Conservation (phyloP, 2,329 filamentous ascomycete species). For the Trichoderma atroviride region DNA sequence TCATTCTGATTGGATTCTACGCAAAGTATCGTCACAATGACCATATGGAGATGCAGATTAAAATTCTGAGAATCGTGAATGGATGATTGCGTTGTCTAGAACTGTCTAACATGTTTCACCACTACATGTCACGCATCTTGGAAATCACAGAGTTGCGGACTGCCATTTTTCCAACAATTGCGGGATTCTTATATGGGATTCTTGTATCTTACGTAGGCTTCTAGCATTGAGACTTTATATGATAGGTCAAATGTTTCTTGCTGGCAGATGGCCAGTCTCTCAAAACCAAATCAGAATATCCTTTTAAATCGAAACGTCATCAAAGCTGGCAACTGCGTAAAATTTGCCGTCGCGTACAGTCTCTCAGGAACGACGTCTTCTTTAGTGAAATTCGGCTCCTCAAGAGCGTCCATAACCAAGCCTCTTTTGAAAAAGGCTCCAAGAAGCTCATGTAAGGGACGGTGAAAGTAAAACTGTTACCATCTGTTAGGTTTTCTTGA, state of each 20-base stretch:
- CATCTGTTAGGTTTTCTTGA: not conserved
- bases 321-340: slow-evolving; percentile 42
- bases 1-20: not conserved
- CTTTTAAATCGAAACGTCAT: slow-evolving; percentile 30
- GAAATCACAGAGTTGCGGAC: not conserved
- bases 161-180: not conserved
- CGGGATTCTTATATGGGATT: not conserved
- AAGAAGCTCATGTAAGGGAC: slow-evolving; percentile 50
- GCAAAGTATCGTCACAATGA: not conserved
- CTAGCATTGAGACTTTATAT: not conserved
- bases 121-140: not conserved
- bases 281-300: not conserved
- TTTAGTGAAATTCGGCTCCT: slow-evolving; percentile 50
- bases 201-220: not conserved
- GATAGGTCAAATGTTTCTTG: not conserved
- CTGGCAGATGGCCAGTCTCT: not conserved
- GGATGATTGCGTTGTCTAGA: not conserved
- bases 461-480: slow-evolving; percentile 46
- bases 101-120: not conserved
- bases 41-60: not conserved
- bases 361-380: slow-evolving; percentile 37
- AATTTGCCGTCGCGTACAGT: slow-evolving; percentile 44
- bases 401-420: slow-evolving; percentile 49
- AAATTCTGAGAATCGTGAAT: not conserved
- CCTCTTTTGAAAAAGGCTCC: slow-evolving; percentile 46